phyloP scores from a whole-genome alignment of 2,329 filamentous ascomycete species.

The Paracorniculantispora psalliotae region DNA sequence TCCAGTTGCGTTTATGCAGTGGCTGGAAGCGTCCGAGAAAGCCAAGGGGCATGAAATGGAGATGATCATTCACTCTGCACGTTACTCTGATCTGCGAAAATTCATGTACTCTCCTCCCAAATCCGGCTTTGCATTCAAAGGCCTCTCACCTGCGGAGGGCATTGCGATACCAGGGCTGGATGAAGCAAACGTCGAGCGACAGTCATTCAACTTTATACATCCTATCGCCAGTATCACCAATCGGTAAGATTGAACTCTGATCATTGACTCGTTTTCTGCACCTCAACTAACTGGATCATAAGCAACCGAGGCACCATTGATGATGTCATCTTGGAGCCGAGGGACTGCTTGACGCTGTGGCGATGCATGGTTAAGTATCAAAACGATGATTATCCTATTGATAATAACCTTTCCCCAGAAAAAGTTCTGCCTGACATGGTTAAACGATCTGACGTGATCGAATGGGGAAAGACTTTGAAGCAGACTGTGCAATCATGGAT shows the following conservation, averaged over 20 bases:
- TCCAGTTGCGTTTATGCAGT: slow-evolving; percentile 62
- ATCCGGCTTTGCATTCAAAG: slow-evolving; percentile 19
- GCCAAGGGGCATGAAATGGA: slow-evolving; percentile 58
- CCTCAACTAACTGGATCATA: not conserved
- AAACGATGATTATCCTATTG: slow-evolving; percentile 45
- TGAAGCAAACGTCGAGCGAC: slow-evolving; percentile 34
- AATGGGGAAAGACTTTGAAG: slow-evolving; percentile 62
- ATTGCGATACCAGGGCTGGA: slow-evolving; percentile 45
- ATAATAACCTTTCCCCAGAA: slow-evolving; percentile 43
- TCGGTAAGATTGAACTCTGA: slow-evolving; percentile 29
- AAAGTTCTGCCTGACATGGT: slow-evolving; percentile 48
- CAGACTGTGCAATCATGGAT: slow-evolving; percentile 56
- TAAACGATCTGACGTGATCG: slow-evolving; percentile 59
- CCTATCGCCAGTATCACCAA: slow-evolving; percentile 61
- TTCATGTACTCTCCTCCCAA: slow-evolving; percentile 57
- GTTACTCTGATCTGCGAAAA: slow-evolving; percentile 76
- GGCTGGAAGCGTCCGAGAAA: slow-evolving; percentile 61
- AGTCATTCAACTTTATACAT: slow-evolving; percentile 57
- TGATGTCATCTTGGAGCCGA: slow-evolving; percentile 64
- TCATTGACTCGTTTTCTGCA: not conserved
- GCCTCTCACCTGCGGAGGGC: slow-evolving; percentile 43
- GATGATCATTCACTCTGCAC: slow-evolving; percentile 62
- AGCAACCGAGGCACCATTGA: slow-evolving; percentile 57
- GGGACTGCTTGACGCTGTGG: slow-evolving; percentile 66
- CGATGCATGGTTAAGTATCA: slow-evolving; percentile 56